Percentiles rank a stretch among this genome's conserved stretches.
Conservation (phyloP, 805 yeast genomes). For the Candida incommunis region DNA sequence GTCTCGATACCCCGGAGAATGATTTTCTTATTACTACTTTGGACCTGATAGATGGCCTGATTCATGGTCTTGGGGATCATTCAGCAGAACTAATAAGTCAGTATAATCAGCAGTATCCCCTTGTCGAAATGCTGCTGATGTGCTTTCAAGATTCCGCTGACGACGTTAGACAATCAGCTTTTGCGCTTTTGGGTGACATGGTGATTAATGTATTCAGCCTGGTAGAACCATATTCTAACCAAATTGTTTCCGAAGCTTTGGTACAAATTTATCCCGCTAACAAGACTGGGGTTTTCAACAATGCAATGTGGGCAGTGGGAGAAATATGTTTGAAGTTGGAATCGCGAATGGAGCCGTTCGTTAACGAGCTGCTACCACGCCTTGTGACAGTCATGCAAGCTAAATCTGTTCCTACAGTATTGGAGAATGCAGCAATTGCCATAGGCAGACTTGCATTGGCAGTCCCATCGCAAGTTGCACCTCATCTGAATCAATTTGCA, state of each 20-base stretch:
- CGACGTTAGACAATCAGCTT: conserved; percentile 90
- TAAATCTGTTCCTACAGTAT: conserved; percentile 45
- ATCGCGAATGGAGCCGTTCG: conserved; percentile 31
- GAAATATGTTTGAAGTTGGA: conserved; percentile 56
- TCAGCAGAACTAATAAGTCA: conserved; percentile 37
- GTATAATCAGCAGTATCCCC: conserved; percentile 20
- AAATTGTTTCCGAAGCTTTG: conserved; percentile 32
- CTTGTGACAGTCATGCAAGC: conserved; percentile 47
- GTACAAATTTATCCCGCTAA: conserved; percentile 48
- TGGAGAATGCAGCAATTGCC: conserved; percentile 82
- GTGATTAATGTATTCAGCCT: conserved; percentile 44
- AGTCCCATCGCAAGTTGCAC: conserved; percentile 43
- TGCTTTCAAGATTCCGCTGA: conserved; percentile 63
- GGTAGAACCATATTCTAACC: conserved; percentile 18
- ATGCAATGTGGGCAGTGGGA: conserved; percentile 90
- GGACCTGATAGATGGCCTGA: conserved; percentile 82
- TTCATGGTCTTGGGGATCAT: conserved; percentile 70
- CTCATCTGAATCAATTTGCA: conserved; percentile 43
- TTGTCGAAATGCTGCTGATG: conserved; percentile 49
- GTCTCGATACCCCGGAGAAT: conserved; percentile 56
- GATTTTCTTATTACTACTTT: conserved; percentile 82
- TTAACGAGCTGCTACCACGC: conserved; percentile 38
- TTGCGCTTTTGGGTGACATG: conserved; percentile 83
- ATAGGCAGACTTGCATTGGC: conserved; percentile 71
- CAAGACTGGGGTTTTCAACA: conserved; percentile 62